Conservation (phyloP, 1,284 basidiomycete genomes). For the Anthracocystis setariae region DNA sequence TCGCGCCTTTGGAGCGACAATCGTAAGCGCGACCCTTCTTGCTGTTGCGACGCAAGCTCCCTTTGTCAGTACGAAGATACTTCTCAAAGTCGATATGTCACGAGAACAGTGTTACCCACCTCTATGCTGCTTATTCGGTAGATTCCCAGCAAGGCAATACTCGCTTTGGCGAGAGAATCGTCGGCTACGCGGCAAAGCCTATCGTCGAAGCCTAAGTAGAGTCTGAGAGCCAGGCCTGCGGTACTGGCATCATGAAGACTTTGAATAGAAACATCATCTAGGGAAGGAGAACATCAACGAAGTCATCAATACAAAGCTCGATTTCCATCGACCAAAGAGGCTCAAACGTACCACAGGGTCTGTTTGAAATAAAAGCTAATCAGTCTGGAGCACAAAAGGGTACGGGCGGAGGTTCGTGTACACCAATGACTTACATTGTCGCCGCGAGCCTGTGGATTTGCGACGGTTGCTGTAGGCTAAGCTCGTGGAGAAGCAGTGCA, state of each 20-base stretch:
- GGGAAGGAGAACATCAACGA: background rate
- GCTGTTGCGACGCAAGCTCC: background rate
- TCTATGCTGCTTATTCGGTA: constrained; percentile 16
- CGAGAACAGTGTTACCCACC: constrained; percentile 4
- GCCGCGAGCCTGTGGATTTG: background rate
- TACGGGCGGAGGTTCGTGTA: too few relatives aligned
- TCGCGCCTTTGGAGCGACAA: background rate
- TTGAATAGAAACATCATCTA: constrained; percentile 1
- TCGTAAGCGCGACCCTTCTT: background rate
- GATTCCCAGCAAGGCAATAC: constrained; percentile 11
- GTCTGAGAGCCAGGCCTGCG: constrained; percentile 2
- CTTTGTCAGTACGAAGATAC: background rate
- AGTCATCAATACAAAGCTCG: background rate
- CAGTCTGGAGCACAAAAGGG: too few relatives aligned
- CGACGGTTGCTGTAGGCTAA: background rate
- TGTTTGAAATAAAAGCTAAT: background rate
- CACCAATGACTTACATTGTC: constrained; percentile 17
- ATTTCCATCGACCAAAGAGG: background rate
- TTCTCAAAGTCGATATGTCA: too few relatives aligned
- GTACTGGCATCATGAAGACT: constrained; percentile 2
- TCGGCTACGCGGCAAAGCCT: constrained; percentile 11
- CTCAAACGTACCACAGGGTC: constrained; percentile 14
- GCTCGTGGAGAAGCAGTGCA: constrained; percentile 6
- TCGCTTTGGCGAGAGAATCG: constrained; percentile 8
- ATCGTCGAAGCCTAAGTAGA: constrained; percentile 7